A percentile compares a stretch with the other conserved stretches of the same genome.
phyloP scores from a whole-genome alignment of 225 moss, liverwort and hornwort genomes.

The Neckera pumila region DNA sequence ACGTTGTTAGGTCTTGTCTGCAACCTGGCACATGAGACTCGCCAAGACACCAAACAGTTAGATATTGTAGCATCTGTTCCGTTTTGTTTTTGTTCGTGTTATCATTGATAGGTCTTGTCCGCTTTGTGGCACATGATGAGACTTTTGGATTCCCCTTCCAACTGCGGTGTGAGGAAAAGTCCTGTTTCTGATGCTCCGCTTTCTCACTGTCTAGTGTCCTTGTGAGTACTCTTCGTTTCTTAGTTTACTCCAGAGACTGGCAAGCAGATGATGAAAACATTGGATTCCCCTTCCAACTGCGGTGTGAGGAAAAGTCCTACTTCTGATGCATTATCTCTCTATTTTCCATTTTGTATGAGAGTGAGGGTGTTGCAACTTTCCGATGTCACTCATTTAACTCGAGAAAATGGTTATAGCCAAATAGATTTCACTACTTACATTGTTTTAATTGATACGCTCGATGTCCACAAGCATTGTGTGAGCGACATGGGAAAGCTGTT shows the following conservation, averaged over 20 bases:
- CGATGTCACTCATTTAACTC: too few relatives aligned
- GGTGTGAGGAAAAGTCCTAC: slow-evolving; percentile 47
- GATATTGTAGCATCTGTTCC: too few relatives aligned
- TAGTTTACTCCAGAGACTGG: background rate
- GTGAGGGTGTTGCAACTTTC: background rate
- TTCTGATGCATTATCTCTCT: slow-evolving; percentile 26
- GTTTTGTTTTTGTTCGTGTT: too few relatives aligned
- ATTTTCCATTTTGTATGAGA: too few relatives aligned
- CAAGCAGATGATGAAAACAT: slow-evolving; percentile 41
- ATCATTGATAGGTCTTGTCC: too few relatives aligned
- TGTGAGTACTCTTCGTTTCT: background rate
- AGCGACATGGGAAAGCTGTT: too few relatives aligned
- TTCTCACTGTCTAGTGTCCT: background rate
- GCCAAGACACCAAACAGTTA: too few relatives aligned
- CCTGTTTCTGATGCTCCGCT: slow-evolving; percentile 49
- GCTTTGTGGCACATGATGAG: slow-evolving; percentile 40
- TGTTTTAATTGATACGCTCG: too few relatives aligned
- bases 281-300: slow-evolving; percentile 63
- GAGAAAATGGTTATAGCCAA: too few relatives aligned
- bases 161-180: slow-evolving; percentile 45
- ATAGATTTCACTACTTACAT: too few relatives aligned
- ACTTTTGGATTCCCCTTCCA: slow-evolving; percentile 57
- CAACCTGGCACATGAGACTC: slow-evolving; percentile 20
- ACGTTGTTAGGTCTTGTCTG: too few relatives aligned
- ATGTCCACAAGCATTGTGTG: too few relatives aligned